phyloP scores from a whole-genome alignment of 2,329 filamentous ascomycete genomes.

The Plectosphaerella sp. region DNA sequence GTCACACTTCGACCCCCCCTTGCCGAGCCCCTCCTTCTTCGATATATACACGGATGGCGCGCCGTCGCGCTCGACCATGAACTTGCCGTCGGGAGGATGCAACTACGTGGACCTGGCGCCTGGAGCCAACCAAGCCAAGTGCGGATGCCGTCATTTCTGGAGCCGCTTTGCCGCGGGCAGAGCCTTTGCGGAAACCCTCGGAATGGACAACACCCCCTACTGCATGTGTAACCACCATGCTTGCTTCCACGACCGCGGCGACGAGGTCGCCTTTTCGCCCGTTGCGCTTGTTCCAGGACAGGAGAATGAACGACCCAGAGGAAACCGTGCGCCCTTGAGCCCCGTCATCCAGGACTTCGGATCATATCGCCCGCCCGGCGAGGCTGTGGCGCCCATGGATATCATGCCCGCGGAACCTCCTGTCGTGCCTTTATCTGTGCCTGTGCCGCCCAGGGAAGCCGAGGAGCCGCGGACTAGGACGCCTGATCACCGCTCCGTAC shows the following conservation, averaged over 20 bases:
- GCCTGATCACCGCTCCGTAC: constrained; percentile 19
- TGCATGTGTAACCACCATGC: constrained; percentile 63
- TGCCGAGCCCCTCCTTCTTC: constrained; percentile 43
- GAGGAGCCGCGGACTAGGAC: constrained; percentile 15
- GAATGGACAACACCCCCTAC: constrained; percentile 40
- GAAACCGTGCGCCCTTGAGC: constrained; percentile 45
- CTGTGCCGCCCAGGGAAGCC: constrained; percentile 27
- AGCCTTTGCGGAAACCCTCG: constrained; percentile 23
- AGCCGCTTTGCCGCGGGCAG: constrained; percentile 32
- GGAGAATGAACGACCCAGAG: constrained; percentile 48
- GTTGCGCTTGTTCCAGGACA: constrained; percentile 26
- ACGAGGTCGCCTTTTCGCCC: constrained; percentile 18
- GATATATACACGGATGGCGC: constrained; percentile 50
- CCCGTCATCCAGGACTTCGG: constrained; percentile 42
- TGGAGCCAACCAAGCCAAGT: constrained; percentile 47
- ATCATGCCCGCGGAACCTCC: constrained; percentile 30
- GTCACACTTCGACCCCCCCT: constrained; percentile 40
- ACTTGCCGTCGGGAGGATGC: constrained; percentile 49
- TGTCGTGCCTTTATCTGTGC: constrained; percentile 29
- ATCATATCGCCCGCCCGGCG: constrained; percentile 32
- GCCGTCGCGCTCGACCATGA: constrained; percentile 19
- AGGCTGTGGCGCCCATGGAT: constrained; percentile 33
- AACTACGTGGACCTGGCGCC: constrained; percentile 52
- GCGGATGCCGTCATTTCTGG: constrained; percentile 60
- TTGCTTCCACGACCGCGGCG: constrained; percentile 53